Percentiles rank a stretch among this genome's conserved stretches.
phyloP scores from a whole-genome alignment of 2,329 filamentous ascomycete species.

The Diaporthe longicolla region DNA sequence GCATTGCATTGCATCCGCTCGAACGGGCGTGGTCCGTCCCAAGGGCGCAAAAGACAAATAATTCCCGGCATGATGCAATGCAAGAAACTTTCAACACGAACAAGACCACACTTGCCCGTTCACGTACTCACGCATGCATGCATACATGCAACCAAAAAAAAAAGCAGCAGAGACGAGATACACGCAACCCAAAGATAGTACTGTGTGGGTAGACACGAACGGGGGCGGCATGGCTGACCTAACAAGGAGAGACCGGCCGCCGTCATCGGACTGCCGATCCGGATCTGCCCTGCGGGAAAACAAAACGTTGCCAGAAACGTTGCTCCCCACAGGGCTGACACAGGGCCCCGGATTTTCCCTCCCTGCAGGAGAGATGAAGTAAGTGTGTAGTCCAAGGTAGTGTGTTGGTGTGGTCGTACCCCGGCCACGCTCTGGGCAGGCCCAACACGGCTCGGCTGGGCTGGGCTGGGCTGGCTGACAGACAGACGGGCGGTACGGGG shows the following conservation, averaged over 20 bases:
- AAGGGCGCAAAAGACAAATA: background rate
- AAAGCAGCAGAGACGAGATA: background rate
- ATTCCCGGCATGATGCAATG: background rate
- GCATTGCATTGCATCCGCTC: slow-evolving; percentile 26
- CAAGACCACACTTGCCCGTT: background rate
- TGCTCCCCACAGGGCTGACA: slow-evolving; percentile 30
- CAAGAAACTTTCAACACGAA: background rate
- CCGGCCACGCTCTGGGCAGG: background rate
- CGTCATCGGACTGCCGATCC: slow-evolving; percentile 35
- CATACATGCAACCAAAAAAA: background rate
- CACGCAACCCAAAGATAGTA: background rate
- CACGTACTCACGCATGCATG: background rate
- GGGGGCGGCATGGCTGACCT: background rate
- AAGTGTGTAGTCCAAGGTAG: too few relatives aligned
- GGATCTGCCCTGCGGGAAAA: slow-evolving; percentile 26
- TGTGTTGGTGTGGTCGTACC: too few relatives aligned
- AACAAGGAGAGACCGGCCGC: background rate
- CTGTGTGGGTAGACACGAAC: background rate
- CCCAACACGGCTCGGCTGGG: background rate
- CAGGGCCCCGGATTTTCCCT: slow-evolving; percentile 21
- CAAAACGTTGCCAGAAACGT: slow-evolving; percentile 20
- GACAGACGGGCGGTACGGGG: background rate
- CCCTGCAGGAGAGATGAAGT: slow-evolving; percentile 5
- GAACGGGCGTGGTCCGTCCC: background rate
- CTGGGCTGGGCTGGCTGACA: background rate